A percentile compares a stretch with the other conserved stretches of the same genome.
Evolutionary conservation across 495 filamentous ascomycete genomes (phyloP).

Genomic region (Lophiostoma macrostomum): DNA sequence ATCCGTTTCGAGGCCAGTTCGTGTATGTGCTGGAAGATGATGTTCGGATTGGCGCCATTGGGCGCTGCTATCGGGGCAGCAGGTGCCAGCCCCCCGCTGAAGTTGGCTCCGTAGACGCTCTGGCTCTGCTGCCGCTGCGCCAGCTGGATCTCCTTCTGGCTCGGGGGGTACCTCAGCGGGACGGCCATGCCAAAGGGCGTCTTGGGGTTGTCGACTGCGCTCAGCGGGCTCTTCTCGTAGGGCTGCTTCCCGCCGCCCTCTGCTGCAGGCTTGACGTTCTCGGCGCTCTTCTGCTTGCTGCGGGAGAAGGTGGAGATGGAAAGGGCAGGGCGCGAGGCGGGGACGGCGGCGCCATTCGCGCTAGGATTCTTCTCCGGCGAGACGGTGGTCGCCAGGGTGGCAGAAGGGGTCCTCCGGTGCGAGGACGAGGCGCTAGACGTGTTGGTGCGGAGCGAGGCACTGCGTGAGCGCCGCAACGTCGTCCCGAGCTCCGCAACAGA

Average conservation of each 20-base stretch:
- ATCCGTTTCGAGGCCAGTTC: slow-evolving; percentile 89
- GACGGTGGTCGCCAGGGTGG: slow-evolving; percentile 30
- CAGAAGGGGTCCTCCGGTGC: slow-evolving; percentile 28
- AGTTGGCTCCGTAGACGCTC: slow-evolving; percentile 4
- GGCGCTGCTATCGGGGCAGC: slow-evolving; percentile 22
- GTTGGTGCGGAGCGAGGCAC: slow-evolving; percentile 23
- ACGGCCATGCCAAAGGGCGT: slow-evolving; percentile 33
- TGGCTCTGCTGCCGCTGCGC: slow-evolving; percentile 22
- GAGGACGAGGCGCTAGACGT: slow-evolving; percentile 20
- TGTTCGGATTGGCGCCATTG: slow-evolving; percentile 56
- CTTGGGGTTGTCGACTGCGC: slow-evolving; percentile 33
- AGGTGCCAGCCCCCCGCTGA: slow-evolving; percentile 22
- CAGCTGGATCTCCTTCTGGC: slow-evolving; percentile 26
- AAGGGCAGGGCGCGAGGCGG: slow-evolving; percentile 23
- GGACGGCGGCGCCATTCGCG: slow-evolving; percentile 6
- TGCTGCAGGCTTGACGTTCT: slow-evolving; percentile 25
- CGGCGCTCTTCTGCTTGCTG: slow-evolving; percentile 29
- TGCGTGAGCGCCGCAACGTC: slow-evolving; percentile 32
- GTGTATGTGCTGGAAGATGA: slow-evolving; percentile 79
- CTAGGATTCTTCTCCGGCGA: slow-evolving; percentile 29
- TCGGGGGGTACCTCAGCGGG: slow-evolving; percentile 25
- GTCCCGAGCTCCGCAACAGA: slow-evolving; percentile 32
- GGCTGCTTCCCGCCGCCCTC: slow-evolving; percentile 10
- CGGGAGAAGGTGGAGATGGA: slow-evolving; percentile 32
- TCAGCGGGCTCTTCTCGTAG: slow-evolving; percentile 31